phyloP scores from a whole-genome alignment of 257 asterid species.

The Jacaranda copaia region DNA sequence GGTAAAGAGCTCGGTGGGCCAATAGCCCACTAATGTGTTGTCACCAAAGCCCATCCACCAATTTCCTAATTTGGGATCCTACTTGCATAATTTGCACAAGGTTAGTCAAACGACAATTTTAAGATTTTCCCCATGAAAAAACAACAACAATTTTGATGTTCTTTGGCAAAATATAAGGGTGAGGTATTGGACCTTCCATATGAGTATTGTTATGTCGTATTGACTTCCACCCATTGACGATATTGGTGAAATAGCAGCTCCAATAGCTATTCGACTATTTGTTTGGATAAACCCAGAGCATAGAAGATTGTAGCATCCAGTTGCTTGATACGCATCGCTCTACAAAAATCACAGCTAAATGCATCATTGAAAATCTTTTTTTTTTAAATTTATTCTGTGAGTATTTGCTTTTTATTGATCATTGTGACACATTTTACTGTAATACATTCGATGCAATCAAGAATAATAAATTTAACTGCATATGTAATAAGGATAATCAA shows the following conservation, averaged over 20 bases:
- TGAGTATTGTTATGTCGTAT: slow-evolving; percentile 79
- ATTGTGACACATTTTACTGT: too few relatives aligned
- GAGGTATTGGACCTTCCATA: slow-evolving; percentile 75
- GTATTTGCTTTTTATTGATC: neutral
- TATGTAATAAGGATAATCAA: neutral
- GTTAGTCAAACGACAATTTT: neutral
- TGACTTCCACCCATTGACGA: slow-evolving; percentile 61
- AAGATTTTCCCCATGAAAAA: neutral
- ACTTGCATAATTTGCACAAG: neutral
- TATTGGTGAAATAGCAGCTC: slow-evolving; percentile 89
- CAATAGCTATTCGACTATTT: slow-evolving; percentile 80
- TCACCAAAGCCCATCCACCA: slow-evolving; percentile 99
- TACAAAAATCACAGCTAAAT: slow-evolving; percentile 20
- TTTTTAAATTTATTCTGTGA: neutral
- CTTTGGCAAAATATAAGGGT: neutral
- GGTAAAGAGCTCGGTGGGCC: slow-evolving; percentile 91
- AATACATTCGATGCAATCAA: too few relatives aligned
- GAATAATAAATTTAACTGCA: neutral
- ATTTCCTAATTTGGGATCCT: slow-evolving; percentile 92
- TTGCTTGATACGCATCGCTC: slow-evolving; percentile 93
- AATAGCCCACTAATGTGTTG: slow-evolving; percentile 80
- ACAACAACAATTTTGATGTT: neutral
- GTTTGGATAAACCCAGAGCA: slow-evolving; percentile 94
- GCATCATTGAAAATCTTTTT: neutral
- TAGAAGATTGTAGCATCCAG: slow-evolving; percentile 88